Evolutionary conservation across 768 basidiomycete genomes (phyloP).

Genomic region (Boletus speciosus): DNA sequence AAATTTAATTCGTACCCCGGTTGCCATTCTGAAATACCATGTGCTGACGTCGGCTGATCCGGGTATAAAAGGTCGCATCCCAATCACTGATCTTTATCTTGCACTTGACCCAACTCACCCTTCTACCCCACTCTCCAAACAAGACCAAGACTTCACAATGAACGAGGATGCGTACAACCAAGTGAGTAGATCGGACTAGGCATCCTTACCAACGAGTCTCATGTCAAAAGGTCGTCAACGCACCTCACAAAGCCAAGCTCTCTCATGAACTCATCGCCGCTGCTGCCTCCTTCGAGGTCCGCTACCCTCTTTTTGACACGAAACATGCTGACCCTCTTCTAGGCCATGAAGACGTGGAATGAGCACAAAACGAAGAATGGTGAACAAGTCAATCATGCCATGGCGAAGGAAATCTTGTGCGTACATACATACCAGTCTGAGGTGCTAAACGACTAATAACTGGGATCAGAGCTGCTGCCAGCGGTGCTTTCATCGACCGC

Average conservation of each 20-base stretch:
- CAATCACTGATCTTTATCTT: slow-evolving; percentile 10
- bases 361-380: slow-evolving; percentile 50
- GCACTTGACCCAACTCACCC: background rate
- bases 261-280: slow-evolving; percentile 67
- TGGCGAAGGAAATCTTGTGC: slow-evolving; percentile 49
- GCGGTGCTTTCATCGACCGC: slow-evolving; percentile 51
- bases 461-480: slow-evolving; percentile 47
- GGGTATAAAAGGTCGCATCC: slow-evolving; percentile 13
- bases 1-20: background rate
- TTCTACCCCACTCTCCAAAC: background rate
- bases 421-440: slow-evolving; percentile 30
- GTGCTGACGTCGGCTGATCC: background rate
- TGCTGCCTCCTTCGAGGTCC: slow-evolving; percentile 63
- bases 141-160: slow-evolving; percentile 8
- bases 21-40: background rate
- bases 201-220: background rate
- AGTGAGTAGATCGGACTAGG: slow-evolving; percentile 11
- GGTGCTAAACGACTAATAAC: background rate
- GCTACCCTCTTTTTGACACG: background rate
- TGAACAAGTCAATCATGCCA: slow-evolving; percentile 44
- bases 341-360: slow-evolving; percentile 66
- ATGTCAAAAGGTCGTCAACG: slow-evolving; percentile 39
- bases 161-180: slow-evolving; percentile 14
- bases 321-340: background rate
- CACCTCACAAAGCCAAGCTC: slow-evolving; percentile 53